These are phyloP conservation scores for Phaffia tasmanica DNA, from an alignment of 768 basidiomycete species.

Conservation along the genomic window DNA sequence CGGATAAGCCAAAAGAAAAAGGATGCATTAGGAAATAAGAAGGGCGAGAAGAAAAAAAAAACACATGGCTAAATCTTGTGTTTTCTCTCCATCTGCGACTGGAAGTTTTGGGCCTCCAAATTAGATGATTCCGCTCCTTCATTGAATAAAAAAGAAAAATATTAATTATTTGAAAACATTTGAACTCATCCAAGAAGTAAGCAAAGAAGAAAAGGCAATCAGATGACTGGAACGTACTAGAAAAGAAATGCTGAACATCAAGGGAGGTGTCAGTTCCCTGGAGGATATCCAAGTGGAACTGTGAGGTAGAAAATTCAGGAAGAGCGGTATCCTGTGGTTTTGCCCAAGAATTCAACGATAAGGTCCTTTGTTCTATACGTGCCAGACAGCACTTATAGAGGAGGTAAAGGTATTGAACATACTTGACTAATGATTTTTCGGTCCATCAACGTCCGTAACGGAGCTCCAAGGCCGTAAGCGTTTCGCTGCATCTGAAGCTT, in stretches of 20 bases:
- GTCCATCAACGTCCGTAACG: conserved; percentile 87
- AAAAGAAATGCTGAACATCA: conserved; percentile 23
- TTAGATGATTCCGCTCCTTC: conserved; percentile 49
- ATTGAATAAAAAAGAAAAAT: background rate
- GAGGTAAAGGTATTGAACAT: conserved; percentile 34
- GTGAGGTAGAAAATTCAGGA: conserved; percentile 19
- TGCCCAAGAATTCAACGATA: no score
- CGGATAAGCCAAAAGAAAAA: no score
- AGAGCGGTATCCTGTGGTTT: conserved; percentile 10
- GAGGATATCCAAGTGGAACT: conserved; percentile 27
- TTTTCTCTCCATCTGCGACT: conserved; percentile 58
- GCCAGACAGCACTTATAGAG: background rate
- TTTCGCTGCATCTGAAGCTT: conserved; percentile 75
- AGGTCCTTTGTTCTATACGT: background rate
- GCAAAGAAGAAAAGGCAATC: background rate
- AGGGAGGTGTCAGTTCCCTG: conserved; percentile 19
- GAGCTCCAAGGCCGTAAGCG: conserved; percentile 74
- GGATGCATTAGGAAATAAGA: no score
- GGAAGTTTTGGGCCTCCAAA: conserved; percentile 46
- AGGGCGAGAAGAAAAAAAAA: no score
- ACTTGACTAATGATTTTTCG: conserved; percentile 71
- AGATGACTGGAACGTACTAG: background rate
- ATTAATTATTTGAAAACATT: background rate
- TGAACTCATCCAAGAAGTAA: background rate
- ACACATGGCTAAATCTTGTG: conserved; percentile 35